Percentiles rank a stretch among this genome's conserved stretches.
phyloP scores from a whole-genome alignment of 345 rosid species.

The Gossypium herbaceum region DNA sequence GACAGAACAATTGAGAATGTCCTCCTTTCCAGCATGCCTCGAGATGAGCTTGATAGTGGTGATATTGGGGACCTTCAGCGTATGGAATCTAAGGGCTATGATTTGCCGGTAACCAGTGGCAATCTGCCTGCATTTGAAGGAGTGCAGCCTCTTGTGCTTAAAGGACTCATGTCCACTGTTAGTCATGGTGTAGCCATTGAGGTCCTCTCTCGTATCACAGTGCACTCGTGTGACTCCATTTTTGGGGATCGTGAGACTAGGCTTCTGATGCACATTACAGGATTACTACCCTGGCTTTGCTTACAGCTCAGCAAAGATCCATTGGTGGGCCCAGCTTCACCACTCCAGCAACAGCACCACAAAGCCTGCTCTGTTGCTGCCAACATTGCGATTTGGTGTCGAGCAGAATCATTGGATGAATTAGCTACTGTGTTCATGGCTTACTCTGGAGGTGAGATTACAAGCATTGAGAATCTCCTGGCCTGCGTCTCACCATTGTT shows the following conservation, averaged over 20 bases:
- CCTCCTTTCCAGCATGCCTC: slow-evolving; percentile 96
- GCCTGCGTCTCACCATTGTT: slow-evolving; percentile 81
- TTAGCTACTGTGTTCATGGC: slow-evolving; percentile 69
- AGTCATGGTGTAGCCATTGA: slow-evolving; percentile 89
- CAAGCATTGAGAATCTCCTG: slow-evolving; percentile 72
- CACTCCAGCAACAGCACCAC: slow-evolving; percentile 80
- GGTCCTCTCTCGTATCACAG: slow-evolving; percentile 81
- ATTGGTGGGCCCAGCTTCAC: slow-evolving; percentile 53
- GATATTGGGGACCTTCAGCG: slow-evolving; percentile 63
- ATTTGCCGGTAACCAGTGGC: slow-evolving; percentile 59
- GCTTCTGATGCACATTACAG: slow-evolving; percentile 94
- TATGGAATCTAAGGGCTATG: slow-evolving; percentile 63
- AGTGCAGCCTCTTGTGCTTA: slow-evolving; percentile 95
- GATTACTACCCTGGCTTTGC: slow-evolving; percentile 99
- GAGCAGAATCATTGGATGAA: slow-evolving; percentile 70
- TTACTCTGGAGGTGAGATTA: slow-evolving; percentile 73
- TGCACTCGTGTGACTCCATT: slow-evolving; percentile 91
- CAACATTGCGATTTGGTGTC: slow-evolving; percentile 83
- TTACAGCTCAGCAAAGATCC: slow-evolving; percentile 78
- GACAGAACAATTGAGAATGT: slow-evolving; percentile 96
- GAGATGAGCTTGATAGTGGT: slow-evolving; percentile 64
- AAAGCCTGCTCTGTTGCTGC: slow-evolving; percentile 87
- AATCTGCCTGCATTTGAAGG: slow-evolving; percentile 88
- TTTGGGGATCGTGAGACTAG: slow-evolving; percentile 92
- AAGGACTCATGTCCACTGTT: slow-evolving; percentile 91